Conservation (phyloP, 1,284 basidiomycete genomes). For the Limonomyces culmigenus region DNA sequence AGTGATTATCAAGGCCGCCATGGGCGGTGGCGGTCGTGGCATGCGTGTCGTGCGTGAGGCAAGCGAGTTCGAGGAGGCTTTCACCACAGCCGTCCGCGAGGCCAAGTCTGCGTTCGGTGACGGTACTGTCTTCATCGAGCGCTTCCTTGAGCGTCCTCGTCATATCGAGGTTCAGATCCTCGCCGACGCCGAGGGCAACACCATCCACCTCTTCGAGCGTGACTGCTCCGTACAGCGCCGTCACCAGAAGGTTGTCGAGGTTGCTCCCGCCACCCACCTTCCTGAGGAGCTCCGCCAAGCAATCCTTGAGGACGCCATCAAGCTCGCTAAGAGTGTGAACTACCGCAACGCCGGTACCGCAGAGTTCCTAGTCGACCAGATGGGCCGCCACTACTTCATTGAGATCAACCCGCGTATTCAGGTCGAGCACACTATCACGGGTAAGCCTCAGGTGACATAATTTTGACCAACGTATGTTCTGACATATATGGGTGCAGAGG, state of each 20-base stretch:
- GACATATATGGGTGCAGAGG: constrained; percentile 39
- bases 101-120: constrained; percentile 96
- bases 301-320: constrained; percentile 86
- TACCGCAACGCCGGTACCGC: constrained; percentile 97
- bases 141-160: constrained; percentile 89
- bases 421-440: constrained; percentile 96
- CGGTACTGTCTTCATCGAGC: constrained; percentile 97
- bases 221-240: constrained; percentile 97
- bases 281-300: constrained; percentile 82
- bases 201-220: constrained; percentile 94
- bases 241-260: constrained; percentile 98
- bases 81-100: constrained; percentile 88
- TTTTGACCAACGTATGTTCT: constrained; percentile 5
- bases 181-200: constrained; percentile 83
- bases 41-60: constrained; percentile 97
- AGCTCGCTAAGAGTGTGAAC: constrained; percentile 79
- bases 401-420: constrained; percentile 98
- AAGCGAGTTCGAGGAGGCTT: constrained; percentile 79
- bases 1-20: constrained; percentile 97
- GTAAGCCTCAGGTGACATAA: constrained; percentile 21
- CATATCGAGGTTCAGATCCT: constrained; percentile 97
- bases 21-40: constrained; percentile 96
- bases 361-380: constrained; percentile 92
- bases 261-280: constrained; percentile 91
- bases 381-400: constrained; percentile 95